Conservation (phyloP, 1,284 basidiomycete species). For the Malassezia pachydermatis region DNA sequence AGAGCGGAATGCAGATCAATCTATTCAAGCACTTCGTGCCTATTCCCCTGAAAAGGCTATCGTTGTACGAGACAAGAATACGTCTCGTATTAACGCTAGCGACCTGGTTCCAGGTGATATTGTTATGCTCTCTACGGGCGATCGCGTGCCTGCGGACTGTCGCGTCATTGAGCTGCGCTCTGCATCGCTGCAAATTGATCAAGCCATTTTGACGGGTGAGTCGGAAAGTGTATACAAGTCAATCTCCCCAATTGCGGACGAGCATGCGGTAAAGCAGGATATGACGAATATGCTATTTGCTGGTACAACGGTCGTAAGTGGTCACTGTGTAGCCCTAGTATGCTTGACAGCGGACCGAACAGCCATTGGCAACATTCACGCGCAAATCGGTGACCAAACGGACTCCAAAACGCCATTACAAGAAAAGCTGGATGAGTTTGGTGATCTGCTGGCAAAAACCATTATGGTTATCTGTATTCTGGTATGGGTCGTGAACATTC, state of each 20-base stretch:
- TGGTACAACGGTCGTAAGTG: slow-evolving; percentile 42
- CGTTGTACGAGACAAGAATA: slow-evolving; percentile 32
- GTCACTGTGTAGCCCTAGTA: slow-evolving; percentile 37
- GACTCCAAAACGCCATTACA: slow-evolving; percentile 46
- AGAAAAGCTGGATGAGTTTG: slow-evolving; percentile 47
- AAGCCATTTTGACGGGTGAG: slow-evolving; percentile 47
- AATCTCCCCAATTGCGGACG: slow-evolving; percentile 27
- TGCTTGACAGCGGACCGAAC: slow-evolving; percentile 37
- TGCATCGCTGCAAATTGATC: slow-evolving; percentile 40
- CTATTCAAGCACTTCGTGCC: slow-evolving; percentile 44
- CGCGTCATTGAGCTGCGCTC: slow-evolving; percentile 41
- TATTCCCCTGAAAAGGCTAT: slow-evolving; percentile 42
- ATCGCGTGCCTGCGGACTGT: slow-evolving; percentile 46
- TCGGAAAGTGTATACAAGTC: slow-evolving; percentile 42
- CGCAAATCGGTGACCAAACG: slow-evolving; percentile 39
- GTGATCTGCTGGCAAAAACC: slow-evolving; percentile 43
- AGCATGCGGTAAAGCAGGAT: slow-evolving; percentile 44
- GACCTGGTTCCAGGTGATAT: slow-evolving; percentile 45
- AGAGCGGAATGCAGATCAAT: slow-evolving; percentile 46
- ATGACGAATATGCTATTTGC: slow-evolving; percentile 47
- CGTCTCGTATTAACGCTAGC: slow-evolving; percentile 26
- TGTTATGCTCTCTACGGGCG: slow-evolving; percentile 41
- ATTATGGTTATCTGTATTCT: slow-evolving; percentile 46
- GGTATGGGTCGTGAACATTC: slow-evolving; percentile 47
- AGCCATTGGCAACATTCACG: slow-evolving; percentile 45